Evolutionary conservation across 805 yeast species (phyloP), one percentile per base, ranked within the genome.

Genomic region (Zygosaccharomyces kombuchaensis): DNA sequence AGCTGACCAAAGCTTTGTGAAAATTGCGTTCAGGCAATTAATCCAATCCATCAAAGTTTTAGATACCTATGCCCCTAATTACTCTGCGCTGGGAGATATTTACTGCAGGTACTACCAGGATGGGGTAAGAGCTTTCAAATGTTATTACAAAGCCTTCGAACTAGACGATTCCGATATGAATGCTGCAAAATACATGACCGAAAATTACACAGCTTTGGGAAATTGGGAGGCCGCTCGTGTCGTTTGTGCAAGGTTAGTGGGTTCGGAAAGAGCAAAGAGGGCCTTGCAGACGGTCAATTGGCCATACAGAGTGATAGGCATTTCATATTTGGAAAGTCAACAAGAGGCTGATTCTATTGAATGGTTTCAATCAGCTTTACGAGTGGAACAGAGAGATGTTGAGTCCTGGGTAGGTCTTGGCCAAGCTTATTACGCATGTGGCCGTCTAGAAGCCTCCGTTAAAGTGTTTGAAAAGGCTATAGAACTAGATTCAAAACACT

Each of bases 331-430:
- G 48, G 89, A 87, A 58, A 70, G 63, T 22, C 87, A 82, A 55
- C 82, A 84, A 53, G 87, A 80, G 52, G 80, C 78, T 1, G 81
- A 80, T 45, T 95, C 99, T 0, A 84, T 91, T 38, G 91, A 86
- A 63, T 81, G 86, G 78, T 89, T 87, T 60, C 99, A 93, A 65
- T 77, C 81, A 22, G 89, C 96, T 1, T 70, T 93, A 40, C 74
- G 97, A 50, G 69, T 84, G 52, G 70, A 81, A 35, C 70, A 84
- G 0, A 52, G 59, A 43, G 97, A 93, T 64, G 62, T 77, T 1
- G 83, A 86, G 52, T 83, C 96, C 2, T 91, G 98, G 97, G 72
- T 85, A 23, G 96, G 96, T 1, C 70, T 93, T n/a, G 99, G 99
- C n/a, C 98, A 93, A 62, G 91, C 96, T 0, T 93, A 93, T 63